Base-by-base conservation (phyloP, 768 basidiomycete genomes). In the Candolleomyces efflorescens region DNA sequence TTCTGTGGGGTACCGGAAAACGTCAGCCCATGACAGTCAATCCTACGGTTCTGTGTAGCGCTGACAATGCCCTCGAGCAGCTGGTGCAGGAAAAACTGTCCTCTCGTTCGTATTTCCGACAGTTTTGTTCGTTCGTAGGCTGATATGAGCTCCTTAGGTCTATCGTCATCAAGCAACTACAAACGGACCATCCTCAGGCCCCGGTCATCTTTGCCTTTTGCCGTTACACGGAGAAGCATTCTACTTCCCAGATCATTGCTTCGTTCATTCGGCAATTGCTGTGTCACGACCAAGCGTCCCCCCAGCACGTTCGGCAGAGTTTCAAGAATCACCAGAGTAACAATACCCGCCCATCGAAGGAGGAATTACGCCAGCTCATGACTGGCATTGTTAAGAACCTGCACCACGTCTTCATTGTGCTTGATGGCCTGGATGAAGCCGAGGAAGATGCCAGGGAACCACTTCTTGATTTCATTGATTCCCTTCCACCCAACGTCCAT, bases 361-460 rank as follows among this genome's bases (percentile, higher is more conserved):
- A 3, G 10, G 53, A 54, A 22, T 17, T 54, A 5, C n/a, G 20
- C 17, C 36, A 43, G 4, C 3, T 54, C 11, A n/a, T 54, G 18
- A 5, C 13, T 10, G 18, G 5, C 13, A 5, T 43, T 22, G 12
- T 22, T 11, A 4, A 7, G 20, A 11, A 11, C 4, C 20, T 54
- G 20, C 11, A 43, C 9, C 18, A 17, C 5, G 39, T 20, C 37
- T 54, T 17, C 39, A 13, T 27, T 22, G 20, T 38, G 3, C 17
- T 54, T 4, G 53, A 54, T 54, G 53, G 53, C 3, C 5, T 54
- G 15, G 53, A 54, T n/a, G 53, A 54, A 54, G 53, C 53, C 1
- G 15, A 20, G 6, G 13, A 23, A 15, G 38, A 54, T 15, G 26
- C 23, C 26, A 32, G 39, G 24, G 15, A 38, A 20, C 4, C 37